Evolutionary conservation across 2,329 filamentous ascomycete genomes (phyloP), one percentile per base, ranked within the genome.

Genomic region (Fragosphaeria purpurea): DNA sequence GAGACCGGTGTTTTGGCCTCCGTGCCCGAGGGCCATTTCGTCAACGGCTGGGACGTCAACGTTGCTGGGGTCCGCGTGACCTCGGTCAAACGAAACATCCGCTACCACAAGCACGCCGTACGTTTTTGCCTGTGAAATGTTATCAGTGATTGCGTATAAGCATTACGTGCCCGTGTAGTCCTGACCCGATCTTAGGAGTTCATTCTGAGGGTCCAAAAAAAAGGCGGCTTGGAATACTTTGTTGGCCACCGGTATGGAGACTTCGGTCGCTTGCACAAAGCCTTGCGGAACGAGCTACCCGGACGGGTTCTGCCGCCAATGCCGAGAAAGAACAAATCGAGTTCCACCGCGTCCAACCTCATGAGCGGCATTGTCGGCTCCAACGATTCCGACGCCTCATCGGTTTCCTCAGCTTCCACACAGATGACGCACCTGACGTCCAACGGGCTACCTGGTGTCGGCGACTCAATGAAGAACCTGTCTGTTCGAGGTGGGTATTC

Each of bases 21-120:
- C 42, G 74, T 91, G 55, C 93, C 93, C 0, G 88, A 96, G 65
- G 93, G 93, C 5, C 85, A 96, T 65, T 85, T 83, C 55, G 86
- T 96, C 61, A 91, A 98, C 64, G 88, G 89, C 34, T 97, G 93
- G 93, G 93, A 97, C 65, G 82, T 96, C 58, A 98, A 98, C 64
- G 85, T 98, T 46, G 88, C 91, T 9, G 89, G 85, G 41, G 93
- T 97, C 46, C 80, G 90, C 55, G 82, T 88, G 32, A 85, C 80
- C 2, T 83, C 82, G 7, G 75, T 89, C 48, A 95, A 91, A 74
- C 82, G 89, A 61, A 95, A 88, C 53, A 82, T 97, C 33, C 77
- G 91, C 52, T 83, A 93, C 61, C 93, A 96, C 65, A 87, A 89
- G 60, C 91, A 97, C 72, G 88, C 93, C 48, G 87, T 88, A 70